phyloP scores from a whole-genome alignment of 768 basidiomycete genomes.

The Suillus alpinus region DNA sequence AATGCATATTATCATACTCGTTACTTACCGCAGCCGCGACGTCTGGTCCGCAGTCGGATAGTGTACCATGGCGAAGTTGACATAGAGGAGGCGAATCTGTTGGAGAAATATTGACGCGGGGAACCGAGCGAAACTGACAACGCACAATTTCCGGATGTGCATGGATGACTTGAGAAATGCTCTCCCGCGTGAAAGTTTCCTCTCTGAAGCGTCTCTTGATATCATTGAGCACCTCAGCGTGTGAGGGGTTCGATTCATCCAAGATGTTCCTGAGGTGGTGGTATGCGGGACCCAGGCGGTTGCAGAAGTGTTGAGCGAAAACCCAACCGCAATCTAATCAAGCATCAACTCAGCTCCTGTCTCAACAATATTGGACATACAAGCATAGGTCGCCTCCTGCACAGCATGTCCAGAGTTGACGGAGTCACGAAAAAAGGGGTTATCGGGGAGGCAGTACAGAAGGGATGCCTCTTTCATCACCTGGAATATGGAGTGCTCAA shows the following conservation, averaged over 20 bases:
- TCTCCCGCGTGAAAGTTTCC: constrained; percentile 96
- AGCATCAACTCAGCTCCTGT: constrained; percentile 1
- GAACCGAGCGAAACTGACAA: constrained; percentile 1
- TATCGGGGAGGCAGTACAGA: constrained; percentile 90
- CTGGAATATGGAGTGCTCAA: constrained; percentile 97
- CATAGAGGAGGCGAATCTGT: constrained; percentile 89
- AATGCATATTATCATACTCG: constrained; percentile 32
- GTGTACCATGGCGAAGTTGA: constrained; percentile 96
- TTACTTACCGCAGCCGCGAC: constrained; percentile 49
- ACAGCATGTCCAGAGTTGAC: constrained; percentile 68
- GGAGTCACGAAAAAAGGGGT: constrained; percentile 78
- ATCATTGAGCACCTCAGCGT: constrained; percentile 90
- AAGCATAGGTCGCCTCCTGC: constrained; percentile 95
- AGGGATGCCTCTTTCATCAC: constrained; percentile 96
- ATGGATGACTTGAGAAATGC: constrained; percentile 85
- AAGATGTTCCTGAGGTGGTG: constrained; percentile 85
- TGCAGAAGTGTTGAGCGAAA: constrained; percentile 98
- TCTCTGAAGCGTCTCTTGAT: constrained; percentile 97
- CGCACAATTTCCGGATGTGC: constrained; percentile 83
- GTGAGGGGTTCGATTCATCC: constrained; percentile 84
- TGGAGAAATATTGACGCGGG: background rate
- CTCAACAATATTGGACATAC: constrained; percentile 38
- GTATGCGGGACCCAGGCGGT: constrained; percentile 89
- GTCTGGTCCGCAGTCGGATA: constrained; percentile 67
- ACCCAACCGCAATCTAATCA: constrained; percentile 88